Evolutionary conservation across 1,284 basidiomycete species (phyloP), one percentile per base, ranked within the genome.

Genomic region (Vanrija pseudolonga): DNA sequence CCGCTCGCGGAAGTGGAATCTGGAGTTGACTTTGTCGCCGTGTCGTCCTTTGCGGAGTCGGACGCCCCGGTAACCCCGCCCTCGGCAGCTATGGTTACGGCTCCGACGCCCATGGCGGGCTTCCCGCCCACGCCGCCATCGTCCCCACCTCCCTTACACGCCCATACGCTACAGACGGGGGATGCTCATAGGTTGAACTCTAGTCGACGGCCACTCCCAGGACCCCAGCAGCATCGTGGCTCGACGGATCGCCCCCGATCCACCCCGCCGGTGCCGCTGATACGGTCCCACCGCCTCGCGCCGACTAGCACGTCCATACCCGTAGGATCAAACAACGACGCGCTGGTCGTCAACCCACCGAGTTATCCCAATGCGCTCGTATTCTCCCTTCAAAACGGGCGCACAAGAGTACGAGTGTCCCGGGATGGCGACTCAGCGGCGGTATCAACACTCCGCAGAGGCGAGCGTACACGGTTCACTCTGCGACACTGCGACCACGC

Each of bases 251-350:
- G n/a, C n/a, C n/a, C n/a, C n/a, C n/a, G n/a, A n/a, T n/a, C n/a
- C n/a, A n/a, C n/a, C n/a, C n/a, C n/a, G 53, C 22, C 39, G 4
- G 24, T 15, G 4, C n/a, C n/a, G 18, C 41, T 43, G 2, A 63
- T 67, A 26, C 41, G 61, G 6, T 50, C 65, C 1, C 41, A 46
- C 28, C 67, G 62, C 1, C 61, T 71, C 2, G 61, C 65, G 4
- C 60, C 65, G 0, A 65, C 63, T 1, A 7, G 20, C 12, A 59
- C 63, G 4, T 56, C 48, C 1, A 42, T 61, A 18, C 42, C 47
- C 11, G 24, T 26, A 2, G 14, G 45, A 1, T 48, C 57, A 3
- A 12, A 4, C 2, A 26, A 15, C 8, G 52, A 57, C 11, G 61
- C 57, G 2, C 65, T 70, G 37, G 42, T 50, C 20, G 47, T 67